phyloP scores from a whole-genome alignment of 352 stramenopile genomes.

The Elongisporangium prolatum region DNA sequence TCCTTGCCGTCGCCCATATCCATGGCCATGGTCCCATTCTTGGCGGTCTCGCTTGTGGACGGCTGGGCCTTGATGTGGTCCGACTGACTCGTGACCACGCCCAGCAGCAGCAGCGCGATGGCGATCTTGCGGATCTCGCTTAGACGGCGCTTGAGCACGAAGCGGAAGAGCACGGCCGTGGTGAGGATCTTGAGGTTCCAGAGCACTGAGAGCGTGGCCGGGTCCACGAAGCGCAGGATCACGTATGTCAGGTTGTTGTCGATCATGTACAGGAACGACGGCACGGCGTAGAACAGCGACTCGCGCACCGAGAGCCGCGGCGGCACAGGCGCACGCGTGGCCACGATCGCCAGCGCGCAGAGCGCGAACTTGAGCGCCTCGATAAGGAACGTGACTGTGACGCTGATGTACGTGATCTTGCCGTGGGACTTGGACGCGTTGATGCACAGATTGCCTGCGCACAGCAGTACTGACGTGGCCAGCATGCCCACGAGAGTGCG shows the following conservation, averaged over 20 bases:
- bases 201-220: conserved; percentile 79
- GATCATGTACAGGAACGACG: conserved; percentile 82
- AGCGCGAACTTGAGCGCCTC: conserved; percentile 77
- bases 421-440: conserved; percentile 77
- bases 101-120: conserved; percentile 70
- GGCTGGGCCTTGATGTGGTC: conserved; percentile 44
- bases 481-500: conserved; percentile 63
- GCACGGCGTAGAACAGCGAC: conserved; percentile 70
- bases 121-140: conserved; percentile 71
- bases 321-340: conserved; percentile 30
- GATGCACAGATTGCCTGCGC: conserved; percentile 79
- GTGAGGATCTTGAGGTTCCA: conserved; percentile 89
- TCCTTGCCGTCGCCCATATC: conserved; percentile 7
- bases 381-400: conserved; percentile 82
- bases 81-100: conserved; percentile 77
- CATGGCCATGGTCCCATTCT: conserved; percentile 7
- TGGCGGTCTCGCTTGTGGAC: conserved; percentile 7
- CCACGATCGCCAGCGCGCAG: conserved; percentile 35
- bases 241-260: conserved; percentile 89
- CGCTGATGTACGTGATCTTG: conserved; percentile 77
- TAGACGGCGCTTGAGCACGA: conserved; percentile 70
- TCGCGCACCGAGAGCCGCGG: conserved; percentile 44
- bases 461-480: conserved; percentile 60
- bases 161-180: conserved; percentile 78
- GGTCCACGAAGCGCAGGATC: conserved; percentile 84